phyloP scores from a whole-genome alignment of 345 rosid species.

The Eucalyptus albens region DNA sequence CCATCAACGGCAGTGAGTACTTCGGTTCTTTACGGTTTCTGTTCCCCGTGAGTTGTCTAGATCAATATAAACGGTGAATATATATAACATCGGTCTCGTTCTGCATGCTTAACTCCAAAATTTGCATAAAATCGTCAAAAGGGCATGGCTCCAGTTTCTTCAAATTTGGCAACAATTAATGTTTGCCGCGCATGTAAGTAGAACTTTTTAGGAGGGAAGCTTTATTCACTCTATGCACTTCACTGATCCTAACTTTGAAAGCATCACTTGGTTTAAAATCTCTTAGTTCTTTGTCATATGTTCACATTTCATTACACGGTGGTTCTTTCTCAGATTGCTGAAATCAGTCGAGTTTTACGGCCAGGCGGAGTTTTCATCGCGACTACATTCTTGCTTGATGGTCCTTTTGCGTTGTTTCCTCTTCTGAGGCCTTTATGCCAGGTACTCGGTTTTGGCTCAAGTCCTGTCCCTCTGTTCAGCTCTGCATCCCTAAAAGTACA shows the following conservation, averaged over 20 bases:
- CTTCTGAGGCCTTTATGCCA: conserved; percentile 30
- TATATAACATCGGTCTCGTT: background rate
- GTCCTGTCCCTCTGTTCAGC: background rate
- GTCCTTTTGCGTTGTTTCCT: conserved; percentile 41
- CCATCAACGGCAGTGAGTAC: conserved; percentile 58
- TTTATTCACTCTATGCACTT: background rate
- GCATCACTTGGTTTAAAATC: background rate
- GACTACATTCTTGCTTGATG: conserved; percentile 52
- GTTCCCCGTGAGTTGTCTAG: background rate
- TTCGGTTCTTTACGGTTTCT: background rate
- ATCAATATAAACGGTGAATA: background rate
- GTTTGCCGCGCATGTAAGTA: background rate
- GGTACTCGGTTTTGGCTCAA: conserved; percentile 20
- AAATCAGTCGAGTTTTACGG: conserved; percentile 68
- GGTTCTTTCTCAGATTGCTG: conserved; percentile 43
- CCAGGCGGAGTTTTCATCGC: conserved; percentile 87
- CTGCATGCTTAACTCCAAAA: background rate
- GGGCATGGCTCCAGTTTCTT: background rate
- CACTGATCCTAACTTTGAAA: background rate
- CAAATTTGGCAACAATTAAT: background rate
- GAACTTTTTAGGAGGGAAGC: background rate
- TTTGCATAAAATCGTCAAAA: background rate
- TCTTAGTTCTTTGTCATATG: background rate
- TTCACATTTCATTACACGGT: background rate
- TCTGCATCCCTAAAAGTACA: background rate